phyloP scores from a whole-genome alignment of 257 asterid genomes.

The Solanum okadae region DNA sequence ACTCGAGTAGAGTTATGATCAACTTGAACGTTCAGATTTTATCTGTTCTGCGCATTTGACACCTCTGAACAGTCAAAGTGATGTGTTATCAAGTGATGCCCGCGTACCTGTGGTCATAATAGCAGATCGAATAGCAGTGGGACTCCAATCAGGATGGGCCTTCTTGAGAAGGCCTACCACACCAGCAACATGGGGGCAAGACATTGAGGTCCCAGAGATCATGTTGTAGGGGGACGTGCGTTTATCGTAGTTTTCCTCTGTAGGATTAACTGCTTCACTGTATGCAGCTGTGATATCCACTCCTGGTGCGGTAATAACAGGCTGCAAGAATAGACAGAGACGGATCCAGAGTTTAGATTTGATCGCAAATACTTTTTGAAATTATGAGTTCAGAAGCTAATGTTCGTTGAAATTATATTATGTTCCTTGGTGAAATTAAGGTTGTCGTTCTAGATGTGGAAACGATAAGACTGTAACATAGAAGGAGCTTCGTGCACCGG shows the following conservation, averaged over 20 bases:
- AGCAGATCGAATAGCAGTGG: conserved; percentile 56
- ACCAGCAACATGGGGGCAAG: conserved; percentile 68
- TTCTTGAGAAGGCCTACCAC: conserved; percentile 44
- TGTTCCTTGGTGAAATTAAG: not conserved
- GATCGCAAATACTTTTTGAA: too few species aligned
- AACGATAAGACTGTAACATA: not conserved
- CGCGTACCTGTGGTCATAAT: conserved; percentile 42
- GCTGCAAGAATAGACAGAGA: conserved; percentile 15
- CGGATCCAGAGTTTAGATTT: not conserved
- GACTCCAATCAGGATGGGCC: conserved; percentile 55
- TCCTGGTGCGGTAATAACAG: conserved; percentile 63
- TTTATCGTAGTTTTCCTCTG: conserved; percentile 4
- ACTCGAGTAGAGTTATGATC: too few species aligned
- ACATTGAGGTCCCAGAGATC: conserved; percentile 49
- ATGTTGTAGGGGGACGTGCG: conserved; percentile 21
- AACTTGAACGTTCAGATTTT: too few species aligned
- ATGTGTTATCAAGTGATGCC: not conserved
- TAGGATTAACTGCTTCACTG: conserved; percentile 17
- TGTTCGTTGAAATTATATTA: too few species aligned
- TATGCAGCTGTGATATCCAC: conserved; percentile 49
- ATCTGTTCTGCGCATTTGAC: not conserved
- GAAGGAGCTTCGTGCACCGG: not conserved
- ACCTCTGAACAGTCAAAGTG: not conserved
- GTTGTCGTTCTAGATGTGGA: not conserved
- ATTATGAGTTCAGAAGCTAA: too few species aligned